Percentiles rank a stretch among this genome's conserved stretches.
Conservation (phyloP, 495 filamentous ascomycete species). For the Penicillium maclennaniae region DNA sequence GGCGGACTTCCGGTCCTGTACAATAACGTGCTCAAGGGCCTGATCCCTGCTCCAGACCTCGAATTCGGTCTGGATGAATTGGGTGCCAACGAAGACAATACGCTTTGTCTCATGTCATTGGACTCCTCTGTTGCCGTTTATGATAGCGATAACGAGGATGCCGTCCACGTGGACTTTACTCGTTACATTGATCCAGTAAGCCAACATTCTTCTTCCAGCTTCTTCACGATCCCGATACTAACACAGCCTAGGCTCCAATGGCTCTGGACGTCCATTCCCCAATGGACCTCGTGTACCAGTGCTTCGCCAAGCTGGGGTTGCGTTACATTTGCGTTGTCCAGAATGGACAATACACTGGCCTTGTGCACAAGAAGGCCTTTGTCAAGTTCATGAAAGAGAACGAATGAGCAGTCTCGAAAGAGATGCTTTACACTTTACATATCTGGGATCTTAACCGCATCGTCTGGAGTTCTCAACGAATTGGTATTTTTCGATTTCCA, state of each 20-base stretch:
- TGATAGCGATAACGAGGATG: slow-evolving; percentile 42
- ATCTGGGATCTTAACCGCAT: not conserved
- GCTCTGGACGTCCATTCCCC: slow-evolving; percentile 84
- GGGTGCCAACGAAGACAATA: slow-evolving; percentile 60
- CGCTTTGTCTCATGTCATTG: slow-evolving; percentile 76
- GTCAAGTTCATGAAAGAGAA: slow-evolving; percentile 88
- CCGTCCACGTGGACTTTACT: slow-evolving; percentile 64
- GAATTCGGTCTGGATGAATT: slow-evolving; percentile 89
- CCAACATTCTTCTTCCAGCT: not conserved
- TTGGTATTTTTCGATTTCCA: not conserved
- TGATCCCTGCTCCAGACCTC: slow-evolving; percentile 92
- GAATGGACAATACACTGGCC: slow-evolving; percentile 80
- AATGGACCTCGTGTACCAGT: slow-evolving; percentile 95
- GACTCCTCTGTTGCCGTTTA: slow-evolving; percentile 53
- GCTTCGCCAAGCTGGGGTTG: slow-evolving; percentile 90
- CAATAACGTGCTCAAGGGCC: slow-evolving; percentile 73
- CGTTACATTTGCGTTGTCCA: slow-evolving; percentile 86
- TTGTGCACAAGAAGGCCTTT: slow-evolving; percentile 97
- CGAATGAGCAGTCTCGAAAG: slow-evolving; percentile 42
- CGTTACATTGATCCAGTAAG: slow-evolving; percentile 81
- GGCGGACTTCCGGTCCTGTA: slow-evolving; percentile 85
- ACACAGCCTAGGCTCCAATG: slow-evolving; percentile 61
- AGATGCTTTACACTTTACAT: not conserved
- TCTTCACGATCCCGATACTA: slow-evolving; percentile 2
- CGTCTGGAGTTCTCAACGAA: not conserved